Conservation (phyloP, 768 basidiomycete genomes). For the Piloderma croceum region DNA sequence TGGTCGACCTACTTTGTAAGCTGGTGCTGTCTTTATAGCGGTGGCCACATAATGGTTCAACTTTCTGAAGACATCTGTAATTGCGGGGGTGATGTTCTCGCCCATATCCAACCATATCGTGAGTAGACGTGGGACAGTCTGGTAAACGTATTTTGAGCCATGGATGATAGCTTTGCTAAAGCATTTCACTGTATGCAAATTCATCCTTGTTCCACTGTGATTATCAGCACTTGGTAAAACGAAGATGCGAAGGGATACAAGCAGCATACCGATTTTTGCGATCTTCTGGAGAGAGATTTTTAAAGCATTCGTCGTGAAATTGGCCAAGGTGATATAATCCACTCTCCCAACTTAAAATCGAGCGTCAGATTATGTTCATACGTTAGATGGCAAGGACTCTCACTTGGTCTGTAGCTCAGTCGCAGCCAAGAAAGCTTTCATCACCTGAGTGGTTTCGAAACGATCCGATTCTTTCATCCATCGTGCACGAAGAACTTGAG, state of each 20-base stretch:
- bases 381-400: conserved; percentile 5
- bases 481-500: conserved; percentile 73
- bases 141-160: conserved; percentile 95
- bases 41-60: conserved; percentile 53
- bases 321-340: conserved; percentile 81
- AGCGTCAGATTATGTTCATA: background rate
- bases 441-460: conserved; percentile 60
- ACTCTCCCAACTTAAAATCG: conserved; percentile 64
- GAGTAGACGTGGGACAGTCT: conserved; percentile 87
- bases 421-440: conserved; percentile 51
- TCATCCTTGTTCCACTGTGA: conserved; percentile 57
- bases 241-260: background rate
- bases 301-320: conserved; percentile 79
- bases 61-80: conserved; percentile 40
- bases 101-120: conserved; percentile 93
- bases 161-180: conserved; percentile 66
- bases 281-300: conserved; percentile 42
- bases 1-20: conserved; percentile 61
- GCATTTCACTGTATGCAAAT: conserved; percentile 55
- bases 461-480: conserved; percentile 93
- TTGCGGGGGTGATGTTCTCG: conserved; percentile 38
- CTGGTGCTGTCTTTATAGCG: conserved; percentile 57
- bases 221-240: conserved; percentile 1
- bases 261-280: conserved; percentile 43
- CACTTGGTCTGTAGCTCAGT: conserved; percentile 48